A percentile compares a stretch with the other conserved stretches of the same genome.
These are phyloP conservation scores for Microsporum canis DNA, from an alignment of 2,329 filamentous ascomycete genomes.

Conservation along the genomic window DNA sequence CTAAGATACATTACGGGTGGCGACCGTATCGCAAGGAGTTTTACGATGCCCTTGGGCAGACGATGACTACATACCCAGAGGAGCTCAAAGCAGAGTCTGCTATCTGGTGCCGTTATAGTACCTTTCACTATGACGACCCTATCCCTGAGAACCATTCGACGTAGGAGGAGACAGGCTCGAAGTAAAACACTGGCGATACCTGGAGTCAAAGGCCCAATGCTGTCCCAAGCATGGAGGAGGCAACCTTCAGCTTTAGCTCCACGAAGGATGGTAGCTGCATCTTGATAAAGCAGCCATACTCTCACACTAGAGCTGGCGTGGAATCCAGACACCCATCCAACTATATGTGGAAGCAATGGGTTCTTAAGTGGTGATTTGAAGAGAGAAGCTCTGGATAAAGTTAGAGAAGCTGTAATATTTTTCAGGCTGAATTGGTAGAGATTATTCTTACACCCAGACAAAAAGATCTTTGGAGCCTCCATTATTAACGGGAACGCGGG, in stretches of 20 bases:
- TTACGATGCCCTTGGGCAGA: not conserved
- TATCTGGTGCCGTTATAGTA: not conserved
- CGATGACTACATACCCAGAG: not conserved
- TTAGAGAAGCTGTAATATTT: not conserved
- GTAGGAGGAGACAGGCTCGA: not conserved
- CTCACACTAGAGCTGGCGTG: too few species aligned
- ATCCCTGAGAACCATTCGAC: not conserved
- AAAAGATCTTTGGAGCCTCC: not conserved
- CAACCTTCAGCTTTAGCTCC: too few species aligned
- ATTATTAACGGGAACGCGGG: not conserved
- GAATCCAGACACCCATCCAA: too few species aligned
- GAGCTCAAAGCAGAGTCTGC: not conserved
- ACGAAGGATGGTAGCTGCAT: too few species aligned
- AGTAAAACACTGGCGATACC: not conserved
- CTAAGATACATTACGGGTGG: slow-evolving; percentile 9
- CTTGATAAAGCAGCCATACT: too few species aligned
- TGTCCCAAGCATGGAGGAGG: not conserved
- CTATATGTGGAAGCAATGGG: not conserved
- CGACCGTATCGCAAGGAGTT: not conserved
- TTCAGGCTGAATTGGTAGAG: not conserved
- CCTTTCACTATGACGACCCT: not conserved
- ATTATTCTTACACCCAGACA: not conserved
- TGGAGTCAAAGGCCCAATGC: not conserved
- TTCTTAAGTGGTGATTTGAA: not conserved
- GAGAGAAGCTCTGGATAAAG: not conserved